These are phyloP conservation scores for Hansenula sp. DNA, from an alignment of 1,139 yeast genomes.

Conservation along the genomic window DNA sequence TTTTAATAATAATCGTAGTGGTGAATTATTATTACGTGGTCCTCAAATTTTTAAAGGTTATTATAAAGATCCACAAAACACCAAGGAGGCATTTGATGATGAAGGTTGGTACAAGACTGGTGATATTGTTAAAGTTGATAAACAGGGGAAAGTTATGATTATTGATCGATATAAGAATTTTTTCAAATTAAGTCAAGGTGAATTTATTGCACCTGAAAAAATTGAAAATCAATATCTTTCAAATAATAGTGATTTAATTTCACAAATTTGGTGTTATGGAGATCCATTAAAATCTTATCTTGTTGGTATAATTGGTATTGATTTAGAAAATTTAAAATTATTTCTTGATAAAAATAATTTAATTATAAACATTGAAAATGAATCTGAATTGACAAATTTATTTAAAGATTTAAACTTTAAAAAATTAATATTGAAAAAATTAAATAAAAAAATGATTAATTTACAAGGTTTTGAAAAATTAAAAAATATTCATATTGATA, in stretches of 20 bases:
- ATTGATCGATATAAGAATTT: conserved; percentile 31
- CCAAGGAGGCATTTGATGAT: not conserved
- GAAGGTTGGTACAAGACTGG: conserved; percentile 31
- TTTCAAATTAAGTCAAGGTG: conserved; percentile 26
- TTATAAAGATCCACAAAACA: not conserved
- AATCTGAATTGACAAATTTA: not conserved
- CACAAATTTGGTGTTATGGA: conserved; percentile 59
- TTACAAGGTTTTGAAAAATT: conserved; percentile 35
- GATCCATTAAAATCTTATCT: conserved; percentile 51
- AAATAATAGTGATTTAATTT: conserved; percentile 39
- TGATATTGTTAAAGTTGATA: conserved; percentile 29
- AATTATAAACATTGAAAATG: not conserved
- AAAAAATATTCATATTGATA: conserved; percentile 37
- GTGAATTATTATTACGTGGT: conserved; percentile 34
- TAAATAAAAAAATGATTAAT: conserved; percentile 16
- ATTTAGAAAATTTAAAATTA: conserved; percentile 27
- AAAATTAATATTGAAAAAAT: not conserved
- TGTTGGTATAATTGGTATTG: conserved; percentile 60
- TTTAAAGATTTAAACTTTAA: not conserved
- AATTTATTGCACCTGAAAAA: conserved; percentile 53
- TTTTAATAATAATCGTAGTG: conserved; percentile 34
- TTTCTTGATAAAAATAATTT: not conserved
- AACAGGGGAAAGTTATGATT: conserved; percentile 25
- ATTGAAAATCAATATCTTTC: conserved; percentile 56
- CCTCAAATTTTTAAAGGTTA: conserved; percentile 3